Evolutionary conservation across 495 filamentous ascomycete species (phyloP), one percentile per base, ranked within the genome.

Genomic region (Trichoderma parareesei): DNA sequence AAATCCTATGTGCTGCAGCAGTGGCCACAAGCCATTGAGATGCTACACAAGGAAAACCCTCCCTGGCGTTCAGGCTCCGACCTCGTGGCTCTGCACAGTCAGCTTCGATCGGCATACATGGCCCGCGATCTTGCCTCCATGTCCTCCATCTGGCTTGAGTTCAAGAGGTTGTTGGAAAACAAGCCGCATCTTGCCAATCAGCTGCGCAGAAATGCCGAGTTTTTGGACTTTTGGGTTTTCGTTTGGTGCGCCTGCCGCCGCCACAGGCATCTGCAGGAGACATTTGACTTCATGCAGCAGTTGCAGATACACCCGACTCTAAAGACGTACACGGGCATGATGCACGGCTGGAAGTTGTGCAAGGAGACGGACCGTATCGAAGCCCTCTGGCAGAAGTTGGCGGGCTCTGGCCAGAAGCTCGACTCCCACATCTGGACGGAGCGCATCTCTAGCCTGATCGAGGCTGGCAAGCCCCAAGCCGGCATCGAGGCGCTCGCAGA

Each of bases 301-400:
- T 62, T 72, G 63, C 82, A 82, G 0, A 67, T 83, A 40, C 70
- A 72, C 40, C 86, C 88, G 20, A 81, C 74, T 13, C 66, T 83
- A 14, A 77, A 71, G 62, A 86, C 87, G 0, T 90, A 84, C 84
- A 83, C 80, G 44, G 73, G 79, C 38, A 89, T 90, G 85, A 77
- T 91, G 35, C 67, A 76, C 37, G 89, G 87, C 18, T 86, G 82
- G 66, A 72, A 72, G 66, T 74, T 71, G 20, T 73, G 79, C 14
- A 65, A 72, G 33, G 83, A 88, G 66, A 16, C 73, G 16, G 67
- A 76, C 10, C 82, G 78, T 6, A 67, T 90, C 61, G 79, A 84
- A 53, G 72, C 73, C 1, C 76, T 89, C 11, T 91, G 88, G 88
- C 41, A 68, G 2, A 81, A 79, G 64, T 79, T 90, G 76, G 43